Evolutionary conservation across 2,329 filamentous ascomycete genomes (phyloP), one percentile per base, ranked within the genome.

Genomic region (Penicillium sp.): DNA sequence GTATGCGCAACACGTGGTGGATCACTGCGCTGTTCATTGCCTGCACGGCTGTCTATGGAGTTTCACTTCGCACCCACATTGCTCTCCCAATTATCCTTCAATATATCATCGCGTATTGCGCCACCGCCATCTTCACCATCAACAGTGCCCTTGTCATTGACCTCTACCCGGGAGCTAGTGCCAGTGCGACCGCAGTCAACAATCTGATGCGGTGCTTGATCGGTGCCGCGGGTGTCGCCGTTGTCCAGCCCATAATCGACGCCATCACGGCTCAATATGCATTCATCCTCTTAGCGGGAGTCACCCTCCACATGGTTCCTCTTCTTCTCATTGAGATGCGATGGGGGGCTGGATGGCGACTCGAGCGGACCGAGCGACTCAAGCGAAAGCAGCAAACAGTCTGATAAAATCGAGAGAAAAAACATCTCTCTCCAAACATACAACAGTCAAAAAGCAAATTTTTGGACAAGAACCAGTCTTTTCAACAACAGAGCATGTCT

Each of bases 1-100:
- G 65, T 24, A 64, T 78, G 18, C 65, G 66, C n/a, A 68, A 73
- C 44, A 64, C 75, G 5, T 73, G 71, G 30, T 75, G 71, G 68
- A 68, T 77, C 51, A 67, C 68, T 7, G 56, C 61, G 1, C 40
- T 72, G 2, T 76, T 79, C 54, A 63, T 71, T 3, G 47, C 68
- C 3, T 61, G 65, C 17, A 69, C 69, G 1, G 69, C 60, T n/a
- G 44, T 63, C 17, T 75, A 78, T 40, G 64, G 63, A 3, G 40
- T 65, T 6, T 63, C 61, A 2, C 51, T 64, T 9, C 26, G 36
- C 1, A 58, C 66, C 0, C 65, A 70, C 20, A 53, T 73, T 2
- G 68, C 73, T 0, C 63, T 69, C 2, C 68, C 69, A 1, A 59
- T 75, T 20, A 62, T 75, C 10, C 57, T 76, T 24, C 71, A 72